A percentile compares a stretch with the other conserved stretches of the same genome.
phyloP scores from a whole-genome alignment of 148 eudicot species.

The Dianthus caryophyllus region DNA sequence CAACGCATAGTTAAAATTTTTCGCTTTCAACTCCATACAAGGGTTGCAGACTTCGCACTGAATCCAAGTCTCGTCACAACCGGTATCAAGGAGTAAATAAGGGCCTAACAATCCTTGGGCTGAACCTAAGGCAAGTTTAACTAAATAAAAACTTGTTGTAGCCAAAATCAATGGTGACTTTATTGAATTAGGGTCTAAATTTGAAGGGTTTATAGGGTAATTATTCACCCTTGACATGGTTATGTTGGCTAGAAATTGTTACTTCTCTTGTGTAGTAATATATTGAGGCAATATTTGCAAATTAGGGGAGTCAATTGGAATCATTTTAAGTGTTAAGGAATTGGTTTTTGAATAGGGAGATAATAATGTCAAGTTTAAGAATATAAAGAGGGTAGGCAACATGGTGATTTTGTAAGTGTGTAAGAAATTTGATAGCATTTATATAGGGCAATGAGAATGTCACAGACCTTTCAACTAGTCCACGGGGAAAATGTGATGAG shows the following conservation, averaged over 20 bases:
- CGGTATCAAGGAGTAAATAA: neutral
- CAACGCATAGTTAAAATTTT: neutral
- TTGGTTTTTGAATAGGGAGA: constrained; percentile 6
- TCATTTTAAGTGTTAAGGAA: constrained; percentile 13
- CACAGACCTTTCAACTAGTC: too few species aligned
- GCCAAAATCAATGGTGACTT: neutral
- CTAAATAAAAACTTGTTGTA: neutral
- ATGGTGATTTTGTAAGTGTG: neutral
- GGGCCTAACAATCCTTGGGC: neutral
- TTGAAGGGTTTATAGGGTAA: neutral
- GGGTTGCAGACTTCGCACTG: constrained; percentile 15
- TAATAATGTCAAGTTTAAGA: neutral
- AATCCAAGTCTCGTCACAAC: neutral
- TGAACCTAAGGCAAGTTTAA: neutral
- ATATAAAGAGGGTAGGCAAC: neutral
- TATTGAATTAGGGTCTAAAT: neutral
- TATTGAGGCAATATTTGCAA: constrained; percentile 7
- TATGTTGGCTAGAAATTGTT: constrained; percentile 17
- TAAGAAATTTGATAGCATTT: neutral
- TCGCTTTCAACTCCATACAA: neutral
- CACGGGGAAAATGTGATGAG: too few species aligned
- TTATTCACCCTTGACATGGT: constrained; percentile 8
- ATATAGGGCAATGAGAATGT: too few species aligned
- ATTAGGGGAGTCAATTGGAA: constrained; percentile 17
- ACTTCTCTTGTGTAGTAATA: neutral